A percentile compares a stretch with the other conserved stretches of the same genome.
phyloP scores from a whole-genome alignment of 2,329 filamentous ascomycete species.

The Teratosphaeria viscida region DNA sequence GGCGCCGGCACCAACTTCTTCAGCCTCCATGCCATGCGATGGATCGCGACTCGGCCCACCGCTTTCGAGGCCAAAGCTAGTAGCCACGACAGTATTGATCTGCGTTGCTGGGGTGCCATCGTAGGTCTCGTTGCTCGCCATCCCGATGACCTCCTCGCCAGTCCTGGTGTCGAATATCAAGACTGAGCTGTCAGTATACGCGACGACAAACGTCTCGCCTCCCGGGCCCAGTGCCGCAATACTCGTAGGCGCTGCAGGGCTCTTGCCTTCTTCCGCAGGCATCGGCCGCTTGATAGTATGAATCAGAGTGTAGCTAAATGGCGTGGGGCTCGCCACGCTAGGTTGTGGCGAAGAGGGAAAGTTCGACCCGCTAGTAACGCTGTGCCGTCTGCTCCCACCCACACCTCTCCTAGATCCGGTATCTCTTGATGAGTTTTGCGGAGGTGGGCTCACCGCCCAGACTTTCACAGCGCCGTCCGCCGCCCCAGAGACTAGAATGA shows the following conservation, averaged over 20 bases:
- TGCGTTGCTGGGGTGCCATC: constrained; percentile 73
- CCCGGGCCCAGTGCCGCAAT: constrained; percentile 78
- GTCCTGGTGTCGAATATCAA: constrained; percentile 86
- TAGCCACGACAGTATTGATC: constrained; percentile 85
- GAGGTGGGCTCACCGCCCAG: constrained; percentile 88
- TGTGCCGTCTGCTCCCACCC: constrained; percentile 74
- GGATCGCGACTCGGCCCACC: constrained; percentile 45
- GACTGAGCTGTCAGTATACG: constrained; percentile 81
- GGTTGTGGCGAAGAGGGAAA: constrained; percentile 87
- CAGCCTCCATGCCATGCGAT: constrained; percentile 59
- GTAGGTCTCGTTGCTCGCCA: constrained; percentile 92
- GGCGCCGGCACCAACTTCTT: constrained; percentile 63
- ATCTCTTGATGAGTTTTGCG: constrained; percentile 52
- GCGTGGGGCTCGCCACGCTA: constrained; percentile 70
- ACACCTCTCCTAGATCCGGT: constrained; percentile 57
- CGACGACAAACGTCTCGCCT: constrained; percentile 85
- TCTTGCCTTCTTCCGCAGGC: constrained; percentile 14
- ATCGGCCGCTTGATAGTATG: constrained; percentile 70
- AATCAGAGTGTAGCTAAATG: constrained; percentile 79
- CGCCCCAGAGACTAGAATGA: constrained; percentile 81
- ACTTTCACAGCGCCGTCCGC: constrained; percentile 87
- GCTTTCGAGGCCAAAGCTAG: constrained; percentile 61
- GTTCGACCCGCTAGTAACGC: constrained; percentile 85
- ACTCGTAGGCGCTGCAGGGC: constrained; percentile 54
- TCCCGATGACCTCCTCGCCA: constrained; percentile 80